These are phyloP conservation scores for Carallia pectinifolia DNA, from an alignment of 345 rosid genomes.

Conservation along the genomic window DNA sequence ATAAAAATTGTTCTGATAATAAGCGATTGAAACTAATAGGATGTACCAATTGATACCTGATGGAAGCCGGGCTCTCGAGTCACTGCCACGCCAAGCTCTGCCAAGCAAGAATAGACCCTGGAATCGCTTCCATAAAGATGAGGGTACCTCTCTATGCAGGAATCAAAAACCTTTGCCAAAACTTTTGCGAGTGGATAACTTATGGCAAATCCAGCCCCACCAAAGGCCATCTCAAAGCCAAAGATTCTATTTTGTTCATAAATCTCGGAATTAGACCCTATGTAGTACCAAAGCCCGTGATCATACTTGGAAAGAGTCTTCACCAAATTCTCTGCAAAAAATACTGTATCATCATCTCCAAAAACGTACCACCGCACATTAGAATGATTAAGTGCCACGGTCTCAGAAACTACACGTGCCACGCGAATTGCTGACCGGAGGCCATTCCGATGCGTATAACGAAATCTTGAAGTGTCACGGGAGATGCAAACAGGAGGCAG, in stretches of 20 bases:
- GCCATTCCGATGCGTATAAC: constrained; percentile 61
- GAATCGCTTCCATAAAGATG: constrained; percentile 88
- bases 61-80: constrained; percentile 90
- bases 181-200: constrained; percentile 75
- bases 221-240: constrained; percentile 68
- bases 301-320: constrained; percentile 82
- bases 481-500: constrained; percentile 76
- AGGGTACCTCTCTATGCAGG: constrained; percentile 74
- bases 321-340: constrained; percentile 63
- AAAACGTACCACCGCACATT: constrained; percentile 79
- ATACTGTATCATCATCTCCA: constrained; percentile 81
- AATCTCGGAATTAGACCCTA: constrained; percentile 78
- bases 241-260: constrained; percentile 56
- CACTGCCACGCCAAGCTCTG: constrained; percentile 78
- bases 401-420: constrained; percentile 66
- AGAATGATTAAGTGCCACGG: constrained; percentile 52
- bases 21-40: not conserved
- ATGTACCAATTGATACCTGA: constrained; percentile 48
- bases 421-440: constrained; percentile 70
- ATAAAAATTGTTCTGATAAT: too few species aligned
- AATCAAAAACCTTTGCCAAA: constrained; percentile 67
- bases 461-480: constrained; percentile 66
- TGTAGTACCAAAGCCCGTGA: constrained; percentile 69
- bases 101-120: constrained; percentile 65
- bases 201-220: constrained; percentile 80